Evolutionary conservation across 768 basidiomycete species (phyloP), one percentile per base, ranked within the genome.

Genomic region (Pleurotus giganteus): DNA sequence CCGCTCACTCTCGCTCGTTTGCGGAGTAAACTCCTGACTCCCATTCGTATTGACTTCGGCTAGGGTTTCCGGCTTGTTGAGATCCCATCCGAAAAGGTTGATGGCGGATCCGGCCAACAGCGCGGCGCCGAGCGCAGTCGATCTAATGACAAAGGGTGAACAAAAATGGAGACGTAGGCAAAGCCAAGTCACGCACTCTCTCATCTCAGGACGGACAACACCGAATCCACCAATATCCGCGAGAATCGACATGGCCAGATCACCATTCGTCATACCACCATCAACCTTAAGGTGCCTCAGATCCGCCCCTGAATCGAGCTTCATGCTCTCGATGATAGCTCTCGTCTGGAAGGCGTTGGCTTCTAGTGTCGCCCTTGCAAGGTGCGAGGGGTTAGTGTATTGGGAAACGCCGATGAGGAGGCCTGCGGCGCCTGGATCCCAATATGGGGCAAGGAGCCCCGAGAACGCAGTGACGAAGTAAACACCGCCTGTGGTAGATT

Each of bases 381-480:
- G 91, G 70, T 99, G 96, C 9, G 89, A 84, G 2, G 91, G 91
- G 45, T 86, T 95, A 31, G 94, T 96, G 71, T 91, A 94, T 46
- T 89, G 84, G 11, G 93, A 87, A 46, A 96, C 71, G 15, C 90
- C 93, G 56, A 97, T 93, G 42, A 97, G 75, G 36, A 90, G 69
- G 0, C 93, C 94, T 17, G 87, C 88, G 26, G 97, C 97, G 26
- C 86, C 84, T 24, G 93, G 84, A 69, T 99, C 97, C 97, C 97
- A 98, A 72, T 93, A 97, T 4, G 97, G 97, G 17, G 97, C 97
- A 24, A 99, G 84, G 23, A 99, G 79, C 53, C 97, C 97, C 36
- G 88, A 89, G 75, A 99, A 98, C 5, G 94, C 95, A 1, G 96
- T 96, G 31, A 98, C 96, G 64, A 98, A 99, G 74, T 91, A 98